Conservation (phyloP, 306 rosid genomes). For the Vigna unguiculata region DNA sequence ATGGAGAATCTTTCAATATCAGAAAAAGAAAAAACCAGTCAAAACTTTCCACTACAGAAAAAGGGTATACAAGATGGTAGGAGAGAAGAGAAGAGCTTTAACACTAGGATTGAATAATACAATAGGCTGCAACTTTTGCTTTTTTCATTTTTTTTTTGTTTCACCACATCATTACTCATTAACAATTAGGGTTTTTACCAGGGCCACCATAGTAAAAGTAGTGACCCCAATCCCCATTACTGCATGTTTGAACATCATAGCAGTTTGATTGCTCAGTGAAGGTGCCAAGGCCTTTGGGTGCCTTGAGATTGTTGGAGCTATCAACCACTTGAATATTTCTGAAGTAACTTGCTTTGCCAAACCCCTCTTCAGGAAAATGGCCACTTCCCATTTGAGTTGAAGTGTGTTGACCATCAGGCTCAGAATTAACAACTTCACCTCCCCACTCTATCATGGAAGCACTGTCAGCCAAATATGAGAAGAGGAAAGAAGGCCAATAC, state of each 20-base stretch:
- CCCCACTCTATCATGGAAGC: conserved; percentile 99
- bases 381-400: conserved; percentile 98
- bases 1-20: conserved; percentile 68
- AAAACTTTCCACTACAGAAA: conserved; percentile 86
- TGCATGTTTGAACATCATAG: conserved; percentile 95
- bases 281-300: conserved; percentile 84
- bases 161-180: conserved; percentile 44
- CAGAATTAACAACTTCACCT: conserved; percentile 93
- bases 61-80: conserved; percentile 53
- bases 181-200: conserved; percentile 85
- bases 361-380: conserved; percentile 92
- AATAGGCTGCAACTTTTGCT: conserved; percentile 32
- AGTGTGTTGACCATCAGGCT: conserved; percentile 86
- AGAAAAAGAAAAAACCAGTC: conserved; percentile 50
- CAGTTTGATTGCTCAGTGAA: conserved; percentile 92
- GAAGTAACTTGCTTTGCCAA: conserved; percentile 93
- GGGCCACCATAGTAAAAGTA: conserved; percentile 99
- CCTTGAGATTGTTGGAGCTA: conserved; percentile 89
- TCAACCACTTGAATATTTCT: conserved; percentile 93
- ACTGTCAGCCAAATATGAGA: conserved; percentile 94
- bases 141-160: neutral
- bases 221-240: conserved; percentile 97
- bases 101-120: conserved; percentile 65
- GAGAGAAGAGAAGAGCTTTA: conserved; percentile 36
- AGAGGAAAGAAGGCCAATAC: conserved; percentile 94